phyloP scores from a whole-genome alignment of 129 eudicot species.

The Scalesia atractyloides region DNA sequence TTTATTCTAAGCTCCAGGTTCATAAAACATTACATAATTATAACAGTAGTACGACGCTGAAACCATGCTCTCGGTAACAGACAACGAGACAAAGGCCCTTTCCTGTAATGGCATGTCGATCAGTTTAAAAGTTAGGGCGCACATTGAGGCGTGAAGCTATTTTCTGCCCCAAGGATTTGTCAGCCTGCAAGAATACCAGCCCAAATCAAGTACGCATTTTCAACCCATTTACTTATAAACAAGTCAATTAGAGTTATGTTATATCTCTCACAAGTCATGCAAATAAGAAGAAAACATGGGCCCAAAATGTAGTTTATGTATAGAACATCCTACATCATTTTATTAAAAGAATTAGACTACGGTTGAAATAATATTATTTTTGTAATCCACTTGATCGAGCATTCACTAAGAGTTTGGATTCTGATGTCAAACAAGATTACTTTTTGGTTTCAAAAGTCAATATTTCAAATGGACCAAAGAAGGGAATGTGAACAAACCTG shows the following conservation, averaged over 20 bases:
- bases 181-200: slow-evolving; percentile 48
- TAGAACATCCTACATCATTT: no score
- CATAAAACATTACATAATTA: neutral
- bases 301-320: neutral
- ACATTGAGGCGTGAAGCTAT: slow-evolving; percentile 71
- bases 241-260: neutral
- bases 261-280: neutral
- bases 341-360: neutral
- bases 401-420: neutral
- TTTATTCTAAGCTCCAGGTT: slow-evolving; percentile 14
- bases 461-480: neutral
- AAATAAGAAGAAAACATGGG: neutral
- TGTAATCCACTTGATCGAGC: no score
- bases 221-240: neutral
- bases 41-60: neutral
- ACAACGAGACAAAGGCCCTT: neutral
- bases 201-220: neutral
- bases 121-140: slow-evolving; percentile 54
- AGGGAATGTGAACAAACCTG: slow-evolving; percentile 43
- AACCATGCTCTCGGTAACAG: neutral
- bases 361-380: neutral
- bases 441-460: neutral
- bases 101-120: neutral
- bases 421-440: neutral
- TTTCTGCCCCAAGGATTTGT: slow-evolving; percentile 69